Base-by-base conservation (phyloP, 352 stramenopile species). In the Discostella stelligera region DNA sequence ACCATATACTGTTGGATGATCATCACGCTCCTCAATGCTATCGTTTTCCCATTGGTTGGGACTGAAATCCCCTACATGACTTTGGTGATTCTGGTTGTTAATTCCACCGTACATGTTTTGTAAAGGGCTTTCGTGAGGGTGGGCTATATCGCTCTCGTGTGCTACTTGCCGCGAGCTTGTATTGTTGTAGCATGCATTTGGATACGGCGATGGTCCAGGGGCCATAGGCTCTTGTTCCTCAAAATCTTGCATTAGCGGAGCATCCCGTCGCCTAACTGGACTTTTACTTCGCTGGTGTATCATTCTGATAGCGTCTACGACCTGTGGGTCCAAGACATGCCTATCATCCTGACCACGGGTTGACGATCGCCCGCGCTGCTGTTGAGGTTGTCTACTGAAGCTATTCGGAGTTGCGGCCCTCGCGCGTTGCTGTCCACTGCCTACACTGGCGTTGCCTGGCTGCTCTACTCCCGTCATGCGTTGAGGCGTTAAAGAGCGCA, bases 201-300 rank as follows among this genome's bases (percentile, higher is more conserved):
- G 49, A 56, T 9, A 23, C 5, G 55, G 20, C n/a, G 20, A 20
- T 39, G 55, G 44, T 63, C n/a, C 55, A 63, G 32, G 20, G 10
- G 7, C 49, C 21, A 20, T 55, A 8, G n/a, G n/a, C 10, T 55
- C 3, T 10, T 55, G n/a, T 25, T 25, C 49, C 49, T 55, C 49
- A 20, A 25, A 25, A 25, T 10, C 49, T 7, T 55, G 49, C 32
- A 41, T 41, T 3, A 41, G 9, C 32, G 32, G 32, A 3, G 3
- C 49, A 3, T 55, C 49, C 27, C 58, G 30, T 30, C 58, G 32
- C 4, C 44, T 30, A 16, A 18, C 20, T 14, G 58, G 58, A 53
- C 58, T 66, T 30, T 66, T 66, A 30, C 37, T 54, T 21, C 58
- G 27, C 32, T 53, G 32, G 21, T 30, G 58, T 20, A 66, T 66